Base-by-base conservation (phyloP, 352 stramenopile genomes). In the Blastocystis hominis region DNA sequence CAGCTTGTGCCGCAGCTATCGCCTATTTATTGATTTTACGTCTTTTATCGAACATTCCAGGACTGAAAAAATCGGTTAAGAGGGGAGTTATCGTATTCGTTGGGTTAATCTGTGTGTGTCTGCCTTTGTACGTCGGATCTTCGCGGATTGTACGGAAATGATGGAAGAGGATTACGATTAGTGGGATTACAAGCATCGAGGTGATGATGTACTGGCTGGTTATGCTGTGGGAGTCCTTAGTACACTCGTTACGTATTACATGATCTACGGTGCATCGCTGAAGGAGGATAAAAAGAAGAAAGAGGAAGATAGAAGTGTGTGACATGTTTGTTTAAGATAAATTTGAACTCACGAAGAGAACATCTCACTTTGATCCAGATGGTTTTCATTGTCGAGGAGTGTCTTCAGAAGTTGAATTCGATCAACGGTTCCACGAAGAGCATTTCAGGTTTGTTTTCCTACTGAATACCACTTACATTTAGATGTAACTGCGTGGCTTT, bases 151-250 rank as follows among this genome's bases (percentile, higher is more conserved):
- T 80, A 30, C 24, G 70, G 13, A 40, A 3, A 10, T 40, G 59
- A 13, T 5, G 3, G 2, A 36, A 3, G 38, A 24, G 0, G 2
- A 0, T 80, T 17, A 80, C 36, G 15, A 9, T 6, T 80, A 80
- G 70, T 80, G 70, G 70, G 70, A 80, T n/a, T 80, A 80, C 70
- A 80, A 80, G 30, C 70, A 80, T 80, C 70, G 70, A 13, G 70
- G 70, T 34, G 70, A 80, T 38, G 70, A 80, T 38, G 70, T 80
- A 10, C 44, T 80, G 0, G 70, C 42, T 0, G 70, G 70, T 13
- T 80, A 46, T 24, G 2, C 63, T n/a, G 70, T 80, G 34, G 70
- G 70, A 17, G 9, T 44, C 2, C 5, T 80, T 6, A 38, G 36
- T 62, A 63, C 44, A 17, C 36, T 80, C n/a, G 20, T 42, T 47